Base-by-base conservation (phyloP, 2,329 filamentous ascomycete species). In the Colletotrichum horii region DNA sequence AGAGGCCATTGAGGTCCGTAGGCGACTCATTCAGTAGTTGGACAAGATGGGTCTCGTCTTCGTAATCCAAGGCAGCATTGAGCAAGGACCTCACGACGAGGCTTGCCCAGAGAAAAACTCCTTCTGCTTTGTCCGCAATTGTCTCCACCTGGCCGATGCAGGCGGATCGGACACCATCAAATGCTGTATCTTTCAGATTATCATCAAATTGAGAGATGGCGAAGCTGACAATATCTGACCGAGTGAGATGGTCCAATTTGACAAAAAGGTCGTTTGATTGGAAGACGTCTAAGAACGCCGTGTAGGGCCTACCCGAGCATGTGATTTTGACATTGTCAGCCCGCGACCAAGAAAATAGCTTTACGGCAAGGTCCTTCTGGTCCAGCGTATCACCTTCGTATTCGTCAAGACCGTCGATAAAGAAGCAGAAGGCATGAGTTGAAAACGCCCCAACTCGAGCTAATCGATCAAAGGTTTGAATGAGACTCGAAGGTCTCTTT, bases 381-480 rank as follows among this genome's bases (percentile, higher is more conserved):
- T 22, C 43, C 1, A 48, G 2, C 0, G 43, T 48, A 1, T 48
- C 43, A 0, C 43, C 43, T 22, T 48, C 43, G 2, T 48, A 48
- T 48, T 48, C 43, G 11, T 22, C 43, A 14, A 48, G 43, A 0
- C 43, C 43, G 3, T 48, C 43, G n/a, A 48, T 48, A 0, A 48
- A 48, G n/a, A 48, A 48, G 11, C 43, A 48, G n/a, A 48, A 22
- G 0, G 43, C 43, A 48, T 48, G 43, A 22, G 6, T 7, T 0
- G 43, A 22, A 4, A 4, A 14, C 2, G 3, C 11, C 4, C n/a
- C n/a, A 0, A 22, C 6, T 0, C n/a, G 19, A 14, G 4, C 43
- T 14, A 48, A 48, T 1, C n/a, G 0, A 48, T 22, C 43, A 2
- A 48, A 48, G n/a, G n/a, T n/a, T 48, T 48, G 43, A 2, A 22